These are phyloP conservation scores for Dioscorea cayenensis DNA, from an alignment of 116 monocot genomes.

Conservation along the genomic window DNA sequence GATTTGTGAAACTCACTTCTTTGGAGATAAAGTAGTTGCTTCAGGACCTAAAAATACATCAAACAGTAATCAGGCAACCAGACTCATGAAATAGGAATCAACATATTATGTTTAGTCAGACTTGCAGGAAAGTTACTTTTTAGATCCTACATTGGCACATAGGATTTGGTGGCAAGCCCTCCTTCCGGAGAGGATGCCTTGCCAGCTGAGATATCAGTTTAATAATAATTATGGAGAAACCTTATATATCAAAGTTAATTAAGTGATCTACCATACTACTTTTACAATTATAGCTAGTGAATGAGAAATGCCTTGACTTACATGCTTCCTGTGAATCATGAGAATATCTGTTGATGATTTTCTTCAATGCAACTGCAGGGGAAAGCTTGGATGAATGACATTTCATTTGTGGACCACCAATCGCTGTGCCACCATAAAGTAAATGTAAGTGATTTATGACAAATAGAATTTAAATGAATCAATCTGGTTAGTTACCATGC, in stretches of 20 bases:
- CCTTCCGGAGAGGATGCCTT: too few species aligned
- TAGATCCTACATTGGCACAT: too few species aligned
- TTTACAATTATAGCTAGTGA: not conserved
- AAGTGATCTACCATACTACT: not conserved
- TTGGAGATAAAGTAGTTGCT: conserved; percentile 6
- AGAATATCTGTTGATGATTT: conserved; percentile 4
- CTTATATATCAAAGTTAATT: not conserved
- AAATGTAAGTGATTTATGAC: too few species aligned
- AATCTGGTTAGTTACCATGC: too few species aligned
- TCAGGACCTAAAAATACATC: conserved; percentile 20
- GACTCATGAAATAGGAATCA: not conserved
- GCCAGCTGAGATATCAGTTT: too few species aligned
- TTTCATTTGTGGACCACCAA: conserved; percentile 8
- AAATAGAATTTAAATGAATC: too few species aligned
- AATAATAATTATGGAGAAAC: not conserved
- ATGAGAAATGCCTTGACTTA: conserved; percentile 1
- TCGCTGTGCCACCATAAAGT: conserved; percentile 1
- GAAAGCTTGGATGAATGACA: conserved; percentile 5
- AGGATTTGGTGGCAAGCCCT: too few species aligned
- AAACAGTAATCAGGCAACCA: not conserved
- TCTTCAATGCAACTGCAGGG: conserved; percentile 5
- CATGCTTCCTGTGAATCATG: conserved; percentile 3
- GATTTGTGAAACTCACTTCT: conserved; percentile 10
- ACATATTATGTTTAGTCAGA: not conserved
- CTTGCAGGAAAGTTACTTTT: too few species aligned